A percentile compares a stretch with the other conserved stretches of the same genome.
Conservation (phyloP, 768 basidiomycete genomes). For the Leccinum rimulosum region DNA sequence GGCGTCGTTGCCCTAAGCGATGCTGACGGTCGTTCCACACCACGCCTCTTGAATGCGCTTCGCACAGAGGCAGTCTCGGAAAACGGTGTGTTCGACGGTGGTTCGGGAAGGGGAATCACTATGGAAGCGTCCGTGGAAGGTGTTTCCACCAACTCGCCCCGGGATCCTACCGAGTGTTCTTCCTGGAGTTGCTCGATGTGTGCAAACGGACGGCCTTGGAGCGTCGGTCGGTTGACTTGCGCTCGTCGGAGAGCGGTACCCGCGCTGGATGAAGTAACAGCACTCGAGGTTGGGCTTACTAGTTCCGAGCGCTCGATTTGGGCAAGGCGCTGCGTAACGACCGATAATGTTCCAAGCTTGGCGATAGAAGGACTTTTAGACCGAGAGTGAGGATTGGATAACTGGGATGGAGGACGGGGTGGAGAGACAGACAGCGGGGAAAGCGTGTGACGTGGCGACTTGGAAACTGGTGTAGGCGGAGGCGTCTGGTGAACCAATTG, state of each 20-base stretch:
- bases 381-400: constrained; percentile 27
- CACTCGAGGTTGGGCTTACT: constrained; percentile 17
- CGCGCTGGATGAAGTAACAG: constrained; percentile 20
- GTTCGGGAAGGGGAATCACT: constrained; percentile 23
- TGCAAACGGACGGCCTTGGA: constrained; percentile 18
- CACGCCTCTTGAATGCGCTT: constrained; percentile 23
- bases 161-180: neutral
- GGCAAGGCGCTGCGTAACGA: constrained; percentile 65
- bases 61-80: constrained; percentile 17
- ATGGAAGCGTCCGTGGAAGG: constrained; percentile 25
- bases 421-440: constrained; percentile 23
- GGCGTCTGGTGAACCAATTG: constrained; percentile 2
- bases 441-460: constrained; percentile 21
- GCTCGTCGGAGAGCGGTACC: constrained; percentile 26
- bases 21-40: neutral
- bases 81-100: constrained; percentile 4
- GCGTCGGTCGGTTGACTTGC: constrained; percentile 13
- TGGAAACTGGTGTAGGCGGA: constrained; percentile 28
- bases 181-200: constrained; percentile 25
- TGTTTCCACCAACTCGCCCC: constrained; percentile 5
- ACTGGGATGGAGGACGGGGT: constrained; percentile 25
- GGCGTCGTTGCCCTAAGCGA: constrained; percentile 3
- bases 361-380: constrained; percentile 57
- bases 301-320: constrained; percentile 45
- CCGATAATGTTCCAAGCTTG: constrained; percentile 57